Conservation (phyloP, 768 basidiomycete species). For the Rhodosporidiobolus sp. region DNA sequence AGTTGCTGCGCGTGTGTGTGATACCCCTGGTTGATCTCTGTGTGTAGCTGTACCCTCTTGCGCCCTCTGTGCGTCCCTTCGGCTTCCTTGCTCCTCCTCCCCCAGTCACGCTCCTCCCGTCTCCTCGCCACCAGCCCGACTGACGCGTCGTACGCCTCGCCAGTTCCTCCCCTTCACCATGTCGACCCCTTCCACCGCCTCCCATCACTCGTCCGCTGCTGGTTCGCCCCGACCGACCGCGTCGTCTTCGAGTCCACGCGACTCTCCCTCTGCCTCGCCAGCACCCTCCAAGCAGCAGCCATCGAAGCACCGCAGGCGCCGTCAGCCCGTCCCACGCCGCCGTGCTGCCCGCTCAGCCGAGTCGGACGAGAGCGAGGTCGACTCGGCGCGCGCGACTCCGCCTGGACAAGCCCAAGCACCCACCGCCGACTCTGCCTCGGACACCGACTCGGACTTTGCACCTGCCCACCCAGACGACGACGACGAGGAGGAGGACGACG, state of each 20-base stretch:
- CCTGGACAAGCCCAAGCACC: not conserved
- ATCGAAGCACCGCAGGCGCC: not conserved
- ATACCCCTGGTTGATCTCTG: not conserved
- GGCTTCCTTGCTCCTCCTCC: not conserved
- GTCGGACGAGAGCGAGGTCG: constrained; percentile 12
- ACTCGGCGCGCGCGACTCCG: not conserved
- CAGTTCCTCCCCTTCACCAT: not conserved
- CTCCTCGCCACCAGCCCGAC: not conserved
- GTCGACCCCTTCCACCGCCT: not conserved
- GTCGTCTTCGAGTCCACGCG: not conserved
- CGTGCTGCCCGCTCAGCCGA: not conserved
- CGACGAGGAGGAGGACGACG: constrained; percentile 14
- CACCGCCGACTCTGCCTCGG: not conserved
- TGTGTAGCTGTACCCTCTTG: not conserved
- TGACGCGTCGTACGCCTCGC: not conserved
- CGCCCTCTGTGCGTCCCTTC: not conserved
- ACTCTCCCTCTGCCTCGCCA: too few species aligned
- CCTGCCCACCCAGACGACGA: constrained; percentile 7
- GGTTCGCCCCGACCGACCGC: too few species aligned
- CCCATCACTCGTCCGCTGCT: not conserved
- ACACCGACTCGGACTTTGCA: constrained; percentile 14
- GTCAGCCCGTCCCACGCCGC: too few species aligned
- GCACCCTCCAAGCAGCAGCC: not conserved
- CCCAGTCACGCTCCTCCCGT: not conserved
- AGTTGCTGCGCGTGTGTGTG: too few species aligned